Conservation (phyloP, 2,329 filamentous ascomycete genomes). For the Venturia oleaginea region DNA sequence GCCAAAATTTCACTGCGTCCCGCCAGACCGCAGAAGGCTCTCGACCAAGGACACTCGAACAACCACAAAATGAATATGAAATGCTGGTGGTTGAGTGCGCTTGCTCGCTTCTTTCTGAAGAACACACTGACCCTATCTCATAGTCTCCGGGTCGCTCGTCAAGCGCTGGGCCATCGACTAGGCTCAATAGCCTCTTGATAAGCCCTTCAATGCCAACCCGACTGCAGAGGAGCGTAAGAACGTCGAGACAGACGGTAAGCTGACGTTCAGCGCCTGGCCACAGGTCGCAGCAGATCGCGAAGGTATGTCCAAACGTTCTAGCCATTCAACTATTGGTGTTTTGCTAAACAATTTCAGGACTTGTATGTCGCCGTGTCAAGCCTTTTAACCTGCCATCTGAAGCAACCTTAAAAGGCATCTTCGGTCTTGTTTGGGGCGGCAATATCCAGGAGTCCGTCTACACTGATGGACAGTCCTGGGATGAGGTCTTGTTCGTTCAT, state of each 20-base stretch:
- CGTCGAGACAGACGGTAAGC: slow-evolving; percentile 6
- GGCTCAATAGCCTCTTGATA: too few species aligned
- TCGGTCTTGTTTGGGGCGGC: slow-evolving; percentile 28
- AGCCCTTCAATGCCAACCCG: background rate
- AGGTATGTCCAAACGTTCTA: background rate
- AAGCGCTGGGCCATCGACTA: background rate
- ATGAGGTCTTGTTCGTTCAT: slow-evolving; percentile 26
- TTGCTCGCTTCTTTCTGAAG: too few species aligned
- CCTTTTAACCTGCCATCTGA: slow-evolving; percentile 13
- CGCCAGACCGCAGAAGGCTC: too few species aligned
- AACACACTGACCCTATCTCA: too few species aligned
- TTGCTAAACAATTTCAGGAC: background rate
- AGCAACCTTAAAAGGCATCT: background rate
- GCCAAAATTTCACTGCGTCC: too few species aligned
- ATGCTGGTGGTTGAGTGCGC: too few species aligned
- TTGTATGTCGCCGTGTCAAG: slow-evolving; percentile 13
- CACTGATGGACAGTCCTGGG: slow-evolving; percentile 20
- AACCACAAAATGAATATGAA: too few species aligned
- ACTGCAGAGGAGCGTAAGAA: background rate
- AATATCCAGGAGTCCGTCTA: slow-evolving; percentile 24
- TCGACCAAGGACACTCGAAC: too few species aligned
- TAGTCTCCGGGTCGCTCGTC: too few species aligned
- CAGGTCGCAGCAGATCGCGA: background rate
- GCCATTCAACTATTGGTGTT: background rate
- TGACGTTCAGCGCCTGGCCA: background rate